Evolutionary conservation across 2,329 filamentous ascomycete species (phyloP).

Genomic region (Aspergillus sp.): DNA sequence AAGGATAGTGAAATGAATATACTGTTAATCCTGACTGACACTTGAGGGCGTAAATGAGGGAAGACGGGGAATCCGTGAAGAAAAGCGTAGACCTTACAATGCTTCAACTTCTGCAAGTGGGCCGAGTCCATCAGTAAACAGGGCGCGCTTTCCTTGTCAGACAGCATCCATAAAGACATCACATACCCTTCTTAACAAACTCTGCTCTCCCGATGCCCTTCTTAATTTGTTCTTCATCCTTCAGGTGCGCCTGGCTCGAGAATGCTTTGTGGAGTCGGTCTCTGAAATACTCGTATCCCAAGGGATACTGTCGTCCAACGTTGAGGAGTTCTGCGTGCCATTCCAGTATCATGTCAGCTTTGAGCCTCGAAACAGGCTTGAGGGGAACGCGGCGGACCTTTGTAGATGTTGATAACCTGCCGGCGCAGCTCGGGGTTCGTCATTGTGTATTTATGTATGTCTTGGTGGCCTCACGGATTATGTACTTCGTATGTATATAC

Average conservation of each 20-base stretch:
- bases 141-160: background rate
- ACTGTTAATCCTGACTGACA: background rate
- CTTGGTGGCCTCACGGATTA: no score
- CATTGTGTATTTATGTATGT: conserved; percentile 14
- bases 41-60: background rate
- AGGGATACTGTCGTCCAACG: conserved; percentile 77
- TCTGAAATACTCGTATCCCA: conserved; percentile 75
- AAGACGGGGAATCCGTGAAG: background rate
- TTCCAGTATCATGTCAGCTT: background rate
- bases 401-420: conserved; percentile 80
- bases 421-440: conserved; percentile 56
- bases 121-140: background rate
- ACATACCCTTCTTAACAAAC: conserved; percentile 79
- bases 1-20: background rate
- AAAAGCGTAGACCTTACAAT: conserved; percentile 52
- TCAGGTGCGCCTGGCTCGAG: conserved; percentile 60
- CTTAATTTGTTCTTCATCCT: conserved; percentile 65
- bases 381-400: conserved; percentile 51
- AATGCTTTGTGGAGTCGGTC: conserved; percentile 79
- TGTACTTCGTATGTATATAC: no score
- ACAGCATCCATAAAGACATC: conserved; percentile 1
- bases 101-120: conserved; percentile 70
- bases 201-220: conserved; percentile 69
- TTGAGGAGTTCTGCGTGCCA: conserved; percentile 62
- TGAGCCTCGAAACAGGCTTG: background rate